These are phyloP conservation scores for Amborella trichopoda DNA, from an alignment of 164 flowering plant species.

Conservation along the genomic window DNA sequence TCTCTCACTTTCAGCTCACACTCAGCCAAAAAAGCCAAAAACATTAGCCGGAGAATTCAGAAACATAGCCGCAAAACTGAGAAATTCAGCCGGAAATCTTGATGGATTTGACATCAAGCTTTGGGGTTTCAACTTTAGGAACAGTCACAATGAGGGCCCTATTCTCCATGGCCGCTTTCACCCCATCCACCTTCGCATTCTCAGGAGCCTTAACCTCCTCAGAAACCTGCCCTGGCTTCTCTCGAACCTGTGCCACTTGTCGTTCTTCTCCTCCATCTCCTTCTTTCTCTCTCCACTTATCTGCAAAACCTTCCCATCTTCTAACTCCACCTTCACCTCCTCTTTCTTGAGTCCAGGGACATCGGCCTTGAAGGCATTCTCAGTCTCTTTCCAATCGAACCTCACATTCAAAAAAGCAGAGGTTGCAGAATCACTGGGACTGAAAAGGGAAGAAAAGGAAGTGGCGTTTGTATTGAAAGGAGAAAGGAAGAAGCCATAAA, in stretches of 20 bases:
- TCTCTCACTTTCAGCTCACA: no score
- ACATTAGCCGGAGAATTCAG: no score
- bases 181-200: conserved; percentile 21
- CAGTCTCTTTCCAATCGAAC: conserved; percentile 33
- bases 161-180: conserved; percentile 9
- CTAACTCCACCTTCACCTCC: conserved; percentile 7
- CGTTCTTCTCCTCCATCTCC: conserved; percentile 10
- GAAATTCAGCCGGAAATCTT: no score
- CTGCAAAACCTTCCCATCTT: conserved; percentile 3
- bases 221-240: conserved; percentile 11
- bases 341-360: conserved; percentile 5
- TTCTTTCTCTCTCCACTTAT: conserved; percentile 9
- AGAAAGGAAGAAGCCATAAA: conserved; percentile 5
- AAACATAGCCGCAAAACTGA: no score
- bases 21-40: no score
- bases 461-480: conserved; percentile 1
- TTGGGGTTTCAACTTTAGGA: conserved; percentile 14
- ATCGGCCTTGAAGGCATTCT: conserved; percentile 23
- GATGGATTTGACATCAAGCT: conserved; percentile 13
- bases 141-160: conserved; percentile 8
- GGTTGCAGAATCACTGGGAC: no score
- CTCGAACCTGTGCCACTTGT: conserved; percentile 14
- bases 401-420: conserved; percentile 11
- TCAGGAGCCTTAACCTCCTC: conserved; percentile 17
- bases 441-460: not conserved